Percentiles rank a stretch among this genome's conserved stretches.
Evolutionary conservation across 345 rosid species (phyloP).

Genomic region (Gossypium australe): DNA sequence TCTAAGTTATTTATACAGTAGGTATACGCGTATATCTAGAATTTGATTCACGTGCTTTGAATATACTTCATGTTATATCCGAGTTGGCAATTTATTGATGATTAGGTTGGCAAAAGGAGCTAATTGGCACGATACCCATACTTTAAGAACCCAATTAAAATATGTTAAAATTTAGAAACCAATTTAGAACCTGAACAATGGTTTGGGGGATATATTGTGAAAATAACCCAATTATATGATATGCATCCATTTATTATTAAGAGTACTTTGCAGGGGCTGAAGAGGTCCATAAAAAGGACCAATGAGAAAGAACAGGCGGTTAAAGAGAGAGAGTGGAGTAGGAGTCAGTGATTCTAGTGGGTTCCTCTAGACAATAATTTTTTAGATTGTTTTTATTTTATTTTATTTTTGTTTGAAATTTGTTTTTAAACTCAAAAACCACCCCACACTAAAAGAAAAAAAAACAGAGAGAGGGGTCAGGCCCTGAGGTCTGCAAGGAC

Average conservation of each 20-base stretch:
- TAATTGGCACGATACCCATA: no score
- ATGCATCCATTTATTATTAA: neutral
- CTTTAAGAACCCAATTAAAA: no score
- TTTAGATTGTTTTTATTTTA: neutral
- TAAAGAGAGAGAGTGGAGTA: slow-evolving; percentile 52
- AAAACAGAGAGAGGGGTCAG: slow-evolving; percentile 14
- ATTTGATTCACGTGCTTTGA: no score
- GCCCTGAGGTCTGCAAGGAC: slow-evolving; percentile 49
- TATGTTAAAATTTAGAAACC: no score
- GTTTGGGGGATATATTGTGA: no score
- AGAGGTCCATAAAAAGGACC: slow-evolving; percentile 42
- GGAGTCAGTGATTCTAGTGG: slow-evolving; percentile 76
- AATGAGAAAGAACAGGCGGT: slow-evolving; percentile 79
- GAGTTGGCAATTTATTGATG: no score
- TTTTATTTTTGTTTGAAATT: slow-evolving; percentile 6
- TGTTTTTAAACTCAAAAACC: slow-evolving; percentile 20
- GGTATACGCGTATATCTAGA: accelerated
- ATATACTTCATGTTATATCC: no score
- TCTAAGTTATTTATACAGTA: no score
- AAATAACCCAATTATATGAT: neutral
- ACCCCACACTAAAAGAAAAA: slow-evolving; percentile 23
- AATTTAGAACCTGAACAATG: no score
- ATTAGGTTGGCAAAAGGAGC: no score
- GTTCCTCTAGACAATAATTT: slow-evolving; percentile 33
- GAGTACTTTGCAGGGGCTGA: slow-evolving; percentile 33